Percentiles rank a stretch among this genome's conserved stretches.
Evolutionary conservation across 1,139 yeast species (phyloP).

Genomic region (Taphrina deformans): DNA sequence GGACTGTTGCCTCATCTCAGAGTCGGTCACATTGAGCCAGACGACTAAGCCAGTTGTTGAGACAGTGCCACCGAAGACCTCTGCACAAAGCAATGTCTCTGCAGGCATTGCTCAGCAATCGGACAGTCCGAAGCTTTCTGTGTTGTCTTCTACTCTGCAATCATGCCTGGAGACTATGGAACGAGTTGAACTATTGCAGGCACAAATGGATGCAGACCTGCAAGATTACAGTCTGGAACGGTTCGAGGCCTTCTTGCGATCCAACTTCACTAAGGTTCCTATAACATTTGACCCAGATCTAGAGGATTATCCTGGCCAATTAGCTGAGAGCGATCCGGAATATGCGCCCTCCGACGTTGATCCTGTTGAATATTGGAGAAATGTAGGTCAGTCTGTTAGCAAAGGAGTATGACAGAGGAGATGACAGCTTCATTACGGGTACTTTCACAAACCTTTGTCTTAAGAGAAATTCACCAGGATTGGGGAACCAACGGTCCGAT

Average conservation of each 20-base stretch:
- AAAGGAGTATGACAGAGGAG: not conserved
- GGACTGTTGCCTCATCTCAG: too few relatives aligned
- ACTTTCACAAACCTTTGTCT: not conserved
- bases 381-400: not conserved
- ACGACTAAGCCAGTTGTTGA: too few relatives aligned
- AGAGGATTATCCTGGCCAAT: not conserved
- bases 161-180: not conserved
- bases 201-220: not conserved
- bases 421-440: not conserved
- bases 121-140: not conserved
- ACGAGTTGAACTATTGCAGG: not conserved
- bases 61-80: not conserved
- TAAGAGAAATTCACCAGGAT: not conserved
- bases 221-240: not conserved
- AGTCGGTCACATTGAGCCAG: too few relatives aligned
- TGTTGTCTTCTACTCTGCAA: not conserved
- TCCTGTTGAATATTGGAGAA: not conserved
- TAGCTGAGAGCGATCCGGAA: not conserved
- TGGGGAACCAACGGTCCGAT: not conserved
- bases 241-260: not conserved
- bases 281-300: not conserved
- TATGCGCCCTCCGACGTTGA: not conserved
- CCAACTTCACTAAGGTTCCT: not conserved
- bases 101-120: not conserved
- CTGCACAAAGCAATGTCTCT: not conserved